phyloP scores from a whole-genome alignment of 2,329 filamentous ascomycete species.

The Colletotrichum eremochloae region DNA sequence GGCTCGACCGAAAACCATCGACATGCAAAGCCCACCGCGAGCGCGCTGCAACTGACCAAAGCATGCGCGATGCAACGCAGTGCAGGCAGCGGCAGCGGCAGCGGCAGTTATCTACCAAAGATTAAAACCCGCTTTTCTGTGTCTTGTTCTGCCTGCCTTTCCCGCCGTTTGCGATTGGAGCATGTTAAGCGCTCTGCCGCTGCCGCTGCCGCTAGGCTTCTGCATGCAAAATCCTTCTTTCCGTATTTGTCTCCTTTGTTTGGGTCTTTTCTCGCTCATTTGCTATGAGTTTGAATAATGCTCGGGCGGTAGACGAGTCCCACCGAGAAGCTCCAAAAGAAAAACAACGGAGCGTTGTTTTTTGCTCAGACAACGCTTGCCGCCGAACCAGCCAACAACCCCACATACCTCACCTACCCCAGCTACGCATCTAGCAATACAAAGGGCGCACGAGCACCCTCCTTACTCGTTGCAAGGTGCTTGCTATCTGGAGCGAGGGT shows the following conservation, averaged over 20 bases:
- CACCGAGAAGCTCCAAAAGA: constrained; percentile 6
- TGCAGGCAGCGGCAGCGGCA: neutral
- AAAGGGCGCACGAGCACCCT: constrained; percentile 29
- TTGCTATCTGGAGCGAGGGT: neutral
- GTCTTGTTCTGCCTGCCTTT: neutral
- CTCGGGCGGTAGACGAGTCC: constrained; percentile 15
- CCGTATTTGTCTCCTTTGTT: neutral
- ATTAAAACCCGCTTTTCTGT: neutral
- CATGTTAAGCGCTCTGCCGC: constrained; percentile 19
- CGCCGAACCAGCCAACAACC: neutral
- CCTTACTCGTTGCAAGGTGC: neutral
- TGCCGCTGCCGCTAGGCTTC: constrained; percentile 24
- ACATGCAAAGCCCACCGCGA: neutral
- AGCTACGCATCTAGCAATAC: neutral
- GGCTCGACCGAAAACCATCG: neutral
- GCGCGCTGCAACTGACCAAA: constrained; percentile 1
- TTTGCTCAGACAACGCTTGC: constrained; percentile 9
- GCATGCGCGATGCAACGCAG: neutral
- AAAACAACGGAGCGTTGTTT: neutral
- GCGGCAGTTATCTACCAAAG: neutral
- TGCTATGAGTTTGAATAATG: constrained; percentile 3
- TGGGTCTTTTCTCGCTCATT: constrained; percentile 3
- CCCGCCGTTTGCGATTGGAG: constrained; percentile 5
- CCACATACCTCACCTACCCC: neutral
- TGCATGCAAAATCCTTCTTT: constrained; percentile 11